These are phyloP conservation scores for Hebeloma cylindrosporum DNA, from an alignment of 768 basidiomycete genomes.

Conservation along the genomic window DNA sequence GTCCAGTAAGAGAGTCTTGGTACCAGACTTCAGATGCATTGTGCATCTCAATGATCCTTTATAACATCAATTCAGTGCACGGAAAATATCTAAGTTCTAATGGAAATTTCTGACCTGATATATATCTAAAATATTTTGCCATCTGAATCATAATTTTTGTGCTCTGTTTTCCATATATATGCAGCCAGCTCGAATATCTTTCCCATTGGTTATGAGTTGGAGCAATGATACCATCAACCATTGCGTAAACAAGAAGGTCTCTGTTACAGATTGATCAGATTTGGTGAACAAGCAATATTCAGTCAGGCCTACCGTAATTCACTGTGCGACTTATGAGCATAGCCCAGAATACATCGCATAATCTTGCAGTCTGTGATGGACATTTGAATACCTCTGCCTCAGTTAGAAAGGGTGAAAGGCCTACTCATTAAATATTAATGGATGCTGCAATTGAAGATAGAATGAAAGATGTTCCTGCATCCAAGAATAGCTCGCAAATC, in stretches of 20 bases:
- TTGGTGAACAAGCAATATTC: background rate
- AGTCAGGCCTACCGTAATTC: conserved; percentile 1
- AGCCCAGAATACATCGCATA: conserved; percentile 17
- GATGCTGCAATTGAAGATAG: background rate
- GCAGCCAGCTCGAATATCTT: conserved; percentile 1
- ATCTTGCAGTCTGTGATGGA: conserved; percentile 11
- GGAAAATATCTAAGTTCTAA: too few species aligned
- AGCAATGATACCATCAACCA: conserved; percentile 10
- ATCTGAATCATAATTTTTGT: background rate
- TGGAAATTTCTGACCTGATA: conserved; percentile 1
- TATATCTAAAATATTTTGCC: background rate
- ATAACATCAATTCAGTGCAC: background rate
- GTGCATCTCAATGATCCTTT: background rate
- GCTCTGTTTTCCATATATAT: conserved; percentile 1
- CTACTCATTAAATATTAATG: conserved; percentile 1
- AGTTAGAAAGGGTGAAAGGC: conserved; percentile 11
- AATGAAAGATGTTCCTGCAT: conserved; percentile 7
- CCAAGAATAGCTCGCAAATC: conserved; percentile 10
- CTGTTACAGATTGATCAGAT: background rate
- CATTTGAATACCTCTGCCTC: conserved; percentile 14
- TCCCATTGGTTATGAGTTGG: conserved; percentile 7
- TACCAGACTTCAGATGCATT: background rate
- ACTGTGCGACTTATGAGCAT: conserved; percentile 7
- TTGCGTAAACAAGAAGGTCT: conserved; percentile 2
- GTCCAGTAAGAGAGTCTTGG: background rate